Percentiles rank a stretch among this genome's conserved stretches.
These are phyloP conservation scores for Boechera divaricarpa DNA, from an alignment of 345 rosid species.

Conservation along the genomic window DNA sequence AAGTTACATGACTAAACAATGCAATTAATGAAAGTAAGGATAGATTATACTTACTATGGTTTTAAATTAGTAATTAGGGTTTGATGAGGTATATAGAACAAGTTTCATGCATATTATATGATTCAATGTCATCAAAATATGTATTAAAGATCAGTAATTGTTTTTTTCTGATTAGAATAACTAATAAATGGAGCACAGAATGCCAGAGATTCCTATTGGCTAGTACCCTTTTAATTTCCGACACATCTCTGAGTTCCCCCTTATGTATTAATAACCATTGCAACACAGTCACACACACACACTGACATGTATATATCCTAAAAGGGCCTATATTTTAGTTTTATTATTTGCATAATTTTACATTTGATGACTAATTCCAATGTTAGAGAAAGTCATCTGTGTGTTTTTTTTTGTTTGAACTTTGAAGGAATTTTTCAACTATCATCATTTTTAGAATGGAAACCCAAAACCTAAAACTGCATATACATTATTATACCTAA, in stretches of 20 bases:
- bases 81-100: not conserved
- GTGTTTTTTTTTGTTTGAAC: not conserved
- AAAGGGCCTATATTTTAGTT: not conserved
- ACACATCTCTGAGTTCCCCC: constrained; percentile 39
- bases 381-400: not conserved
- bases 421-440: not conserved
- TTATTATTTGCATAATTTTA: not conserved
- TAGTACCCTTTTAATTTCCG: constrained; percentile 34
- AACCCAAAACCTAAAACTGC: not conserved
- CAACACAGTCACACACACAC: not conserved
- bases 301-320: not conserved
- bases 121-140: constrained; percentile 16
- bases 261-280: constrained; percentile 21
- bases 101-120: not conserved
- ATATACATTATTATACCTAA: not conserved
- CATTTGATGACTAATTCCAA: constrained; percentile 10
- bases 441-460: constrained; percentile 14
- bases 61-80: constrained; percentile 13
- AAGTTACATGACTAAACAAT: not conserved
- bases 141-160: too few relatives aligned
- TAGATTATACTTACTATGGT: not conserved
- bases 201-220: constrained; percentile 39
- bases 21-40: not conserved
- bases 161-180: not conserved
- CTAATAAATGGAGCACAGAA: constrained; percentile 30